Base-by-base conservation (phyloP, 768 basidiomycete genomes). In the Termitomyces sp. region DNA sequence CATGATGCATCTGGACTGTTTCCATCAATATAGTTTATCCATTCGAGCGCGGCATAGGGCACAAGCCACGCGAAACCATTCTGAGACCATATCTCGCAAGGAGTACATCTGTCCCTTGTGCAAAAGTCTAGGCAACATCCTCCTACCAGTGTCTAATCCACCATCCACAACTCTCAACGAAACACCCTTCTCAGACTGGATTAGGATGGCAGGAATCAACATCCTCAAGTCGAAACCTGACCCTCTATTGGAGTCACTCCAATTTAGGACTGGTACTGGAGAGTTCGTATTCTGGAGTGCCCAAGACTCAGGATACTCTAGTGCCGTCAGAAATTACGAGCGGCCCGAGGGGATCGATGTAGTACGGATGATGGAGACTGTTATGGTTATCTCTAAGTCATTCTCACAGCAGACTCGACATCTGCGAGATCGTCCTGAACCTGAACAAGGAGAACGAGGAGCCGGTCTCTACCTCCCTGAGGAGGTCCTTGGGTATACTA, bases 51-150 rank as follows among this genome's bases (percentile, higher is more conserved):
- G 95, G 13, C 94, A 96, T 68, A 83, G 90, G 8, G 80, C 88
- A 0, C 96, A 98, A 64, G 86, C 91, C 5, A 93, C 93, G 6
- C 78, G 97, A 39, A 93, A 95, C 62, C 96, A 97, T 67, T 95
- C 97, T 0, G 96, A 98, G 69, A 90, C 86, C 65, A 93, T 95
- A n/a, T 85, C 89, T 16, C 82, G 97, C 40, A 89, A 90, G 64
- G 97, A 99, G 67, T 98, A 88, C 74, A 91, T 98, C 47, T 99
- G 97, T 65, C 97, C 97, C 1, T 76, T 99, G 4, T 99, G 97
- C 78, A 98, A 98, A 74, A 94, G 92, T 64, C 78, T 98, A 6
- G 95, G 96, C 3, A 99, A 99, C 70, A 85, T 94, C 32, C 88
- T 99, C 42, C 79, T 99, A 0, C 97, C 97, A 0, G 87, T 95